These are phyloP conservation scores for Suhomyces yuchorum DNA, from an alignment of 1,139 yeast species.

Conservation along the genomic window DNA sequence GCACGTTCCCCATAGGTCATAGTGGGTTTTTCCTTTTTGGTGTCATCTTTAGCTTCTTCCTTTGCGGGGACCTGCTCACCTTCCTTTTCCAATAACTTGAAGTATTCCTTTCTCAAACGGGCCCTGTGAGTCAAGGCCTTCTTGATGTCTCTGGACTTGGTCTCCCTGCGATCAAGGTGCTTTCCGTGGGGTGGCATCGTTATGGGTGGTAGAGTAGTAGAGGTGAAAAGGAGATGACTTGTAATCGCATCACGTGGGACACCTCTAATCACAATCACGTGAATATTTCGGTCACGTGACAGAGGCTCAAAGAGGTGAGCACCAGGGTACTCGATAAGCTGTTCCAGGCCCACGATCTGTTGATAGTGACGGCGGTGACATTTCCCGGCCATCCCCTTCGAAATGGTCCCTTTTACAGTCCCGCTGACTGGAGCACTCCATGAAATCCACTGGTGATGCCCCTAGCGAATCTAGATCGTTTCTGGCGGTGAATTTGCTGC, in stretches of 20 bases:
- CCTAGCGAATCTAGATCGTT: too few relatives aligned
- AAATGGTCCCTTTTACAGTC: too few relatives aligned
- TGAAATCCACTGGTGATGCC: too few relatives aligned
- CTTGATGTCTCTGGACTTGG: constrained; percentile 62
- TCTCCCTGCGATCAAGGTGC: constrained; percentile 43
- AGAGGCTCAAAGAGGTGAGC: too few relatives aligned
- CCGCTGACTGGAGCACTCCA: too few relatives aligned
- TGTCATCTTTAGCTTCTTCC: constrained; percentile 11
- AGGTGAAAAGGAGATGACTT: background rate
- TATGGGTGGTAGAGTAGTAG: background rate
- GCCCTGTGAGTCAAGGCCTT: constrained; percentile 79
- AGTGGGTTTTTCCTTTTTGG: constrained; percentile 20
- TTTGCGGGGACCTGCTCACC: constrained; percentile 48
- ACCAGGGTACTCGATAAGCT: too few relatives aligned
- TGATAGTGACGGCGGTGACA: too few relatives aligned
- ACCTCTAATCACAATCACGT: too few relatives aligned
- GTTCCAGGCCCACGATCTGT: too few relatives aligned
- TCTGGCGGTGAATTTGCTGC: too few relatives aligned
- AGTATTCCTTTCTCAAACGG: constrained; percentile 78
- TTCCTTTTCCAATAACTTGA: constrained; percentile 76
- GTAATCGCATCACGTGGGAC: background rate
- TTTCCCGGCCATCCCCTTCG: too few relatives aligned
- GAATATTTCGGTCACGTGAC: too few relatives aligned
- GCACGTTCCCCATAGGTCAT: constrained; percentile 50
- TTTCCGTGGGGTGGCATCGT: constrained; percentile 7